Conservation (phyloP, 1,284 basidiomycete genomes). For the Boletus semigastroideus region DNA sequence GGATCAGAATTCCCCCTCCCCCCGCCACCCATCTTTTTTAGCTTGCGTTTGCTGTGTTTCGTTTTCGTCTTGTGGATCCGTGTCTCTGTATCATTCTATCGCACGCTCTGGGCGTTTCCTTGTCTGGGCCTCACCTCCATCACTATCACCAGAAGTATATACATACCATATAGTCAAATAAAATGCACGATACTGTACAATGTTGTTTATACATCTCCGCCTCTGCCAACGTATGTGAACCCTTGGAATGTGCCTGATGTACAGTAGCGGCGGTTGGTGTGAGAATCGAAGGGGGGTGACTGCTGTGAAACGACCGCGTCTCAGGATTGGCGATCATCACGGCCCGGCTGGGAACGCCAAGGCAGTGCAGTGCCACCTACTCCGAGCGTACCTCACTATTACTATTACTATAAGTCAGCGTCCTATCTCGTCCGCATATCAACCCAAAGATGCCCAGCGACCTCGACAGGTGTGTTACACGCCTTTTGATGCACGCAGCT, state of each 20-base stretch:
- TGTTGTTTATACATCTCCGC: slow-evolving; percentile 30
- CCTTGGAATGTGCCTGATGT: slow-evolving; percentile 26
- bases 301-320: not conserved
- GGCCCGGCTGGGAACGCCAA: slow-evolving; percentile 9
- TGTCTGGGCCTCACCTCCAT: slow-evolving; percentile 15
- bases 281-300: not conserved
- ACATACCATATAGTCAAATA: slow-evolving; percentile 36
- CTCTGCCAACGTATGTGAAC: slow-evolving; percentile 8
- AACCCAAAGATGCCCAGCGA: slow-evolving; percentile 43
- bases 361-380: slow-evolving; percentile 30
- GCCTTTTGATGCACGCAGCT: slow-evolving; percentile 30
- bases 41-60: slow-evolving; percentile 6
- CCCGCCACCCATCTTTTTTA: slow-evolving; percentile 4
- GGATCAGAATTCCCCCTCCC: not conserved
- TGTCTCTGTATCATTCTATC: slow-evolving; percentile 25
- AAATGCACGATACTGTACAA: slow-evolving; percentile 36
- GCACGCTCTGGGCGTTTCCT: slow-evolving; percentile 2
- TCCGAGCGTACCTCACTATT: slow-evolving; percentile 25
- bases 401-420: slow-evolving; percentile 34
- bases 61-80: slow-evolving; percentile 18
- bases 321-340: slow-evolving; percentile 17
- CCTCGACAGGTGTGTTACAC: slow-evolving; percentile 46
- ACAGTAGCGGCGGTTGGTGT: slow-evolving; percentile 13
- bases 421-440: slow-evolving; percentile 23
- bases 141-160: slow-evolving; percentile 34